Base-by-base conservation (phyloP, 116 monocot genomes). In the Thalassia testudinum region DNA sequence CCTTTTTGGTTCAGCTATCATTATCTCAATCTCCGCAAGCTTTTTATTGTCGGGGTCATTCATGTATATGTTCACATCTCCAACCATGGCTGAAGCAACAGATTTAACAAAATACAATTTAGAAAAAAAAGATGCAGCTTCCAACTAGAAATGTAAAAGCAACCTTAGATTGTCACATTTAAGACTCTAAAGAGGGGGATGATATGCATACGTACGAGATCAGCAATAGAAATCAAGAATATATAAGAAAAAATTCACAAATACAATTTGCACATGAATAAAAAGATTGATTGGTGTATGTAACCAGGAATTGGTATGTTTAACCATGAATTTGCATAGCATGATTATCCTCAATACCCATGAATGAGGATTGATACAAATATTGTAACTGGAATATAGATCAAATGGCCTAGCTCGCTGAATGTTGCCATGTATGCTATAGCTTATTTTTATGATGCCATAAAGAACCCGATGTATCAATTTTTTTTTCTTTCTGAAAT, bases 11-110 rank as follows among this genome's bases (percentile, higher is more conserved):
- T 87, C 93, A 50, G 93, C 93, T 50, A 93, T 93, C 93, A 93
- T 93, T 27, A 93, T 87, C 59, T 93, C 87, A 43, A 87, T 57
- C 59, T 93, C 93, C 22, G 87, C 87, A 3, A 74, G 19, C n/a
- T 67, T 75, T 19, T 59, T 21, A 51, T 83, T 59, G 37, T 81
- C 78, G 47, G 75, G 80, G 63, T 93, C 93, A 69, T 93, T 93
- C 78, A 81, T 87, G 53, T 87, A 93, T 55, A 93, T 87, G 65
- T 93, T 93, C 19, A 93, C 87, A 81, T 93, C 93, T 44, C 93
- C 93, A 73, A 78, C 83, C 93, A 93, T 93, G 28, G 93, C 93
- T 87, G 71, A 45, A 40, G 19, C 4, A 45, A 45, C 18, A 45
- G 4, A 45, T 45, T 45, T 40, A n/a, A n/a, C 24, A 66, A 62